Evolutionary conservation across 1,284 basidiomycete species (phyloP), one percentile per base, ranked within the genome.

Genomic region (Leccinum glutinopallens): DNA sequence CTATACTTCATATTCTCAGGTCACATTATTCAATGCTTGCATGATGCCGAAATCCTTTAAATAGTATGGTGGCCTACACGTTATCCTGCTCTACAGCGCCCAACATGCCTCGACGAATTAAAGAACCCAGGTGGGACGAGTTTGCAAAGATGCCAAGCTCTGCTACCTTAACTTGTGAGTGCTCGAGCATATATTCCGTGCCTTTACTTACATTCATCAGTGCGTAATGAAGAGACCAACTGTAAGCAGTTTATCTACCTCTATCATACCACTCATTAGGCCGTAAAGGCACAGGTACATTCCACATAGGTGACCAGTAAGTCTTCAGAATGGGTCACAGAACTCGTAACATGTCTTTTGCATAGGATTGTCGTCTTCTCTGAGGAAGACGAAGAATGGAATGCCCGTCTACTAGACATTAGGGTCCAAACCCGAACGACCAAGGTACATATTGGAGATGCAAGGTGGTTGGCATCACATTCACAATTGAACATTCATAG

Each of bases 111-210:
- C 10, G n/a, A 55, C n/a, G 32, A 1, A 33, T 55, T 12, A 17
- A 15, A 32, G 54, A 55, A 33, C 54, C 32, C 10, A 55, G 10
- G 4, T 32, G n/a, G 9, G 54, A 55, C 12, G 54, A 29, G 15
- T 55, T 55, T 33, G 2, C 54, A 12, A 55, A 5, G 9, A 55
- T 55, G 32, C 17, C 54, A 55, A 55, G 54, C 54, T 55, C 32
- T 29, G 29, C 54, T 55, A 55, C 29, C 54, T 19, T 55, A 10
- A 55, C 54, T 33, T 54, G 53, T 54, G 5, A 54, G 53, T 54
- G 25, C 17, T 32, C 7, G 6, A 5, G 7, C 12, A 17, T 55
- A 15, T 15, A 1, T 5, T 17, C 25, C 15, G 17, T 51, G 19
- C 10, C 6, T 22, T 55, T 33, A 33, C 54, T 12, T 4, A 55